Percentiles rank a stretch among this genome's conserved stretches.
Conservation (phyloP, 1,139 yeast species). For the Yamadazyma diddensiae region DNA sequence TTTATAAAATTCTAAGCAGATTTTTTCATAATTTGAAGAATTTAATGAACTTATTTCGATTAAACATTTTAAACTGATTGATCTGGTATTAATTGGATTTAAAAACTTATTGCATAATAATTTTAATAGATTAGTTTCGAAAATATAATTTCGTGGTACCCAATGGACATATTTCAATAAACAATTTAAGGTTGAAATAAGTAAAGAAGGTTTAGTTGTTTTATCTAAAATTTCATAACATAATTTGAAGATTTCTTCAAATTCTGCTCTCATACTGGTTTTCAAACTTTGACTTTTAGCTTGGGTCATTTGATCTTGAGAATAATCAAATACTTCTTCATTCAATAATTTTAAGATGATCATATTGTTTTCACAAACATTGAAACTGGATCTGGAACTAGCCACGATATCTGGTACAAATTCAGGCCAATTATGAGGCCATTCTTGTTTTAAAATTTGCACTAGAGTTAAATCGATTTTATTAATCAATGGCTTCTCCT, state of each 20-base stretch:
- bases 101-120: conserved; percentile 74
- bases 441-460: conserved; percentile 91
- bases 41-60: conserved; percentile 81
- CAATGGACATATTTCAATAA: conserved; percentile 85
- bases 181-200: conserved; percentile 82
- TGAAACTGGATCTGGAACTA: conserved; percentile 80
- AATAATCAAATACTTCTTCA: conserved; percentile 94
- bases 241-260: conserved; percentile 86
- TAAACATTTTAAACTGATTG: conserved; percentile 82
- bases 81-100: conserved; percentile 76
- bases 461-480: conserved; percentile 93
- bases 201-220: conserved; percentile 76
- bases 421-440: conserved; percentile 99
- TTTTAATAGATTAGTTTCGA: conserved; percentile 77
- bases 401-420: conserved; percentile 90
- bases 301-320: conserved; percentile 94
- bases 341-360: conserved; percentile 80
- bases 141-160: conserved; percentile 89
- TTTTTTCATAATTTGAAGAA: conserved; percentile 61
- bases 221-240: conserved; percentile 92
- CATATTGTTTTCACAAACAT: conserved; percentile 98
- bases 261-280: conserved; percentile 82
- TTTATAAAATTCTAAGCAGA: conserved; percentile 69
- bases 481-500: conserved; percentile 80
- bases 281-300: conserved; percentile 86